These are phyloP conservation scores for Xerophyta viscosa DNA, from an alignment of 106 monocot genomes.

Conservation along the genomic window DNA sequence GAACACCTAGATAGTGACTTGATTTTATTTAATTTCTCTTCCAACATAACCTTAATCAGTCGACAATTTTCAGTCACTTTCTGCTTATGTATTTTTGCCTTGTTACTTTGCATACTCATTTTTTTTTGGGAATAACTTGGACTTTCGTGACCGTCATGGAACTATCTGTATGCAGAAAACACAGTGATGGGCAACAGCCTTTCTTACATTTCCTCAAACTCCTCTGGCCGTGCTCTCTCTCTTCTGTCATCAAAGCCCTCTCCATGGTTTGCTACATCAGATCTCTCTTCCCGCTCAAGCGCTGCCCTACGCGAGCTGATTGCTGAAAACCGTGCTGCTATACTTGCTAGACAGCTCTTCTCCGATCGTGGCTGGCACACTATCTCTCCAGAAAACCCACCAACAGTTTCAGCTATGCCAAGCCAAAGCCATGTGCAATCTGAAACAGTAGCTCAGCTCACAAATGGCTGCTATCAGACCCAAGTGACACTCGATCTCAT, in stretches of 20 bases:
- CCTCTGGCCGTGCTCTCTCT: constrained; percentile 75
- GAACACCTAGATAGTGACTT: too few species aligned
- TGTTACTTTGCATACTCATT: too few species aligned
- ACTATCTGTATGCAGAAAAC: constrained; percentile 11
- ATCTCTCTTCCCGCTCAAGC: constrained; percentile 52
- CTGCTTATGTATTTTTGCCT: too few species aligned
- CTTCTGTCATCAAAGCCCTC: constrained; percentile 68
- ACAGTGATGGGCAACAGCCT: constrained; percentile 14
- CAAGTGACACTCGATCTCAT: constrained; percentile 10
- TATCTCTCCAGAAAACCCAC: background rate
- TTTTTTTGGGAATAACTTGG: too few species aligned
- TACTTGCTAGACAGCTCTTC: constrained; percentile 30
- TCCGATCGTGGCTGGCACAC: constrained; percentile 7
- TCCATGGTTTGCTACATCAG: constrained; percentile 34
- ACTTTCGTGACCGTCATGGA: too few species aligned
- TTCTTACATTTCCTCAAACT: constrained; percentile 17
- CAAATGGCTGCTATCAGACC: constrained; percentile 17
- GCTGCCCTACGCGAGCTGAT: constrained; percentile 62
- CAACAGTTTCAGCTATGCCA: background rate
- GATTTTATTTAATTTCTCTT: too few species aligned
- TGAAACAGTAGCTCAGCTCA: background rate
- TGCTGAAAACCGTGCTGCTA: constrained; percentile 61
- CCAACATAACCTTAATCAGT: too few species aligned
- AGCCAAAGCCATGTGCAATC: constrained; percentile 14
- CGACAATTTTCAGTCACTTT: too few species aligned